Percentiles rank a stretch among this genome's conserved stretches.
phyloP scores from a whole-genome alignment of 495 filamentous ascomycete species.

The Pyrenula massariospora region DNA sequence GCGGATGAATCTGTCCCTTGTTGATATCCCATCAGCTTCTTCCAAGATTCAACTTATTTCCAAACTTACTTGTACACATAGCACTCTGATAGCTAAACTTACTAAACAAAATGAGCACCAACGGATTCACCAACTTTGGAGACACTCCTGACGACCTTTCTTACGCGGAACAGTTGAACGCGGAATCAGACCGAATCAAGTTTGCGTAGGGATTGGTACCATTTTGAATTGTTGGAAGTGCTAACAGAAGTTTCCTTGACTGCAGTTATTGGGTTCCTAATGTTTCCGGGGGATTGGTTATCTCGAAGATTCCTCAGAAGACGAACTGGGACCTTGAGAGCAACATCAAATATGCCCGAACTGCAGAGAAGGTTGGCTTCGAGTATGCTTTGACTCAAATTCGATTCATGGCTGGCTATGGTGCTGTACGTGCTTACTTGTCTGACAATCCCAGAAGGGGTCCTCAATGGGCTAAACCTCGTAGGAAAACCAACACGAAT shows the following conservation, averaged over 20 bases:
- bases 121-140: not conserved
- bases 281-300: conserved; percentile 34
- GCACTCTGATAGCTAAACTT: not conserved
- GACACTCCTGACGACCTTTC: not conserved
- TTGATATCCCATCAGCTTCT: not conserved
- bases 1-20: not conserved
- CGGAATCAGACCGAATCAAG: conserved; percentile 15
- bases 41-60: not conserved
- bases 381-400: conserved; percentile 37
- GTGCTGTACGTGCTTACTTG: conserved; percentile 15
- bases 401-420: conserved; percentile 35
- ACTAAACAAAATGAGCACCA: not conserved
- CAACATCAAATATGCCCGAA: conserved; percentile 30
- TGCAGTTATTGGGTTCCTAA: conserved; percentile 36
- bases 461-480: not conserved
- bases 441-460: not conserved
- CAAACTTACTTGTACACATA: not conserved
- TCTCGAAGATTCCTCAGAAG: conserved; percentile 33
- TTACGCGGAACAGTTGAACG: conserved; percentile 17
- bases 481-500: conserved; percentile 31
- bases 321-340: conserved; percentile 32
- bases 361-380: conserved; percentile 30
- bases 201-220: conserved; percentile 10
- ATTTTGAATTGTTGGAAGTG: not conserved
- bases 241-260: not conserved